phyloP scores from a whole-genome alignment of 2,329 filamentous ascomycete genomes.

The Fonsecaea monophora region DNA sequence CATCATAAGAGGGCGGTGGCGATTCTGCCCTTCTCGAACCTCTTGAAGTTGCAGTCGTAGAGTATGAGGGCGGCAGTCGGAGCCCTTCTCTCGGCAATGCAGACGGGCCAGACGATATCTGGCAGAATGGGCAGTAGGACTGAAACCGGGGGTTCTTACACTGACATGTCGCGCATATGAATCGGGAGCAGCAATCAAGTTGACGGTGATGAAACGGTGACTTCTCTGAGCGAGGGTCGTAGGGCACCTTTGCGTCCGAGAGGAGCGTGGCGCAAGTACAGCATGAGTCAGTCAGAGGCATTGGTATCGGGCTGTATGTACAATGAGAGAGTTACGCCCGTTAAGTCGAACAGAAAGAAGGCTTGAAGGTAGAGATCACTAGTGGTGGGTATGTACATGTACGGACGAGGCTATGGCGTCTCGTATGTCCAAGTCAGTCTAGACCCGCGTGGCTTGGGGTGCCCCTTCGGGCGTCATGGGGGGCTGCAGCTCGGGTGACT shows the following conservation, averaged over 20 bases:
- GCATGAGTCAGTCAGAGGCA: slow-evolving; percentile 54
- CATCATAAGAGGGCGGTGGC: slow-evolving; percentile 31
- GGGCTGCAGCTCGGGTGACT: neutral
- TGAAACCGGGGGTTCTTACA: slow-evolving; percentile 71
- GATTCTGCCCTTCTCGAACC: slow-evolving; percentile 16
- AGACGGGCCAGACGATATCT: slow-evolving; percentile 68
- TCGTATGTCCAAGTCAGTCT: neutral
- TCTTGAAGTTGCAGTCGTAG: slow-evolving; percentile 17
- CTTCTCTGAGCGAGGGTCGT: slow-evolving; percentile 66
- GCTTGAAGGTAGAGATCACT: neutral
- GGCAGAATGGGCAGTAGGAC: slow-evolving; percentile 75
- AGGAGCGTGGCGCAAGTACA: slow-evolving; percentile 74
- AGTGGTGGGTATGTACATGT: neutral
- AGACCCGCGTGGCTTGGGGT: neutral
- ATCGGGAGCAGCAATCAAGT: slow-evolving; percentile 71
- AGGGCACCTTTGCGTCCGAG: slow-evolving; percentile 59
- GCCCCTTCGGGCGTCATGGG: neutral
- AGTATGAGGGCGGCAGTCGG: slow-evolving; percentile 49
- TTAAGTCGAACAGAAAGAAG: neutral
- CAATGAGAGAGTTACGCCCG: neutral
- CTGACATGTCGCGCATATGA: slow-evolving; percentile 75
- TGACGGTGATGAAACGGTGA: slow-evolving; percentile 65
- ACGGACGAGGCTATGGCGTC: neutral
- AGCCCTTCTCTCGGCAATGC: slow-evolving; percentile 67
- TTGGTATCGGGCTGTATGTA: neutral